Conservation (phyloP, 2,329 filamentous ascomycete species). For the Coleophoma cylindrospora region DNA sequence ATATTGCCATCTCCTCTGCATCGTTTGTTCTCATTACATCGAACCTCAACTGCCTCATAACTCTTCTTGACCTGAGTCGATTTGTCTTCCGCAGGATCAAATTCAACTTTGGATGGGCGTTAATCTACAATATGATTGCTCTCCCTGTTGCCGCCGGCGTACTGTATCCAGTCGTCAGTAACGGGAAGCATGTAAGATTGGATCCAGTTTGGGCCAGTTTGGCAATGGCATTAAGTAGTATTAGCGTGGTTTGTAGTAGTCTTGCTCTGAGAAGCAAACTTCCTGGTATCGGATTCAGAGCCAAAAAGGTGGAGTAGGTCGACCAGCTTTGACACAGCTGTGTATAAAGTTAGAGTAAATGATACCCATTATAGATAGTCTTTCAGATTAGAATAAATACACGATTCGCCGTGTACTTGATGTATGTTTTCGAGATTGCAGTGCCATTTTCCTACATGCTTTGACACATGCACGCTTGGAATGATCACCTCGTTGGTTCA, state of each 20-base stretch:
- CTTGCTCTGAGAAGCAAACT: conserved; percentile 52
- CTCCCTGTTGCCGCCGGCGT: conserved; percentile 63
- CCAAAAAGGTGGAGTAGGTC: too few species aligned
- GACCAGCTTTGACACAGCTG: too few species aligned
- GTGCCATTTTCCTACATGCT: too few species aligned
- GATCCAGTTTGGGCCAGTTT: conserved; percentile 83
- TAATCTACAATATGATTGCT: conserved; percentile 59
- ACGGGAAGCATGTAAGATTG: conserved; percentile 53
- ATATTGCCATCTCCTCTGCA: conserved; percentile 77
- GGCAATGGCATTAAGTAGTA: conserved; percentile 89
- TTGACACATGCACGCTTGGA: too few species aligned
- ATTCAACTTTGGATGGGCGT: conserved; percentile 65
- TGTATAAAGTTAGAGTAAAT: too few species aligned
- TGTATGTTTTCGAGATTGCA: too few species aligned
- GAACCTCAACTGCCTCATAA: conserved; percentile 52
- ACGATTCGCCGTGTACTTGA: too few species aligned
- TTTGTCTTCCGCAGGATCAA: conserved; percentile 60
- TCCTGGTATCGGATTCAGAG: conserved; percentile 29
- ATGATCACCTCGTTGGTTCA: too few species aligned
- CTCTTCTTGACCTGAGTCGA: conserved; percentile 52
- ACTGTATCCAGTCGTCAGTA: conserved; percentile 50
- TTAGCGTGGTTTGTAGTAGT: conserved; percentile 83
- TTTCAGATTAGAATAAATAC: too few species aligned
- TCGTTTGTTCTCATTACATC: conserved; percentile 73
- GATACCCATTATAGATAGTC: too few species aligned